phyloP scores from a whole-genome alignment of 1,284 basidiomycete genomes.

The Wolfiporia cocos region DNA sequence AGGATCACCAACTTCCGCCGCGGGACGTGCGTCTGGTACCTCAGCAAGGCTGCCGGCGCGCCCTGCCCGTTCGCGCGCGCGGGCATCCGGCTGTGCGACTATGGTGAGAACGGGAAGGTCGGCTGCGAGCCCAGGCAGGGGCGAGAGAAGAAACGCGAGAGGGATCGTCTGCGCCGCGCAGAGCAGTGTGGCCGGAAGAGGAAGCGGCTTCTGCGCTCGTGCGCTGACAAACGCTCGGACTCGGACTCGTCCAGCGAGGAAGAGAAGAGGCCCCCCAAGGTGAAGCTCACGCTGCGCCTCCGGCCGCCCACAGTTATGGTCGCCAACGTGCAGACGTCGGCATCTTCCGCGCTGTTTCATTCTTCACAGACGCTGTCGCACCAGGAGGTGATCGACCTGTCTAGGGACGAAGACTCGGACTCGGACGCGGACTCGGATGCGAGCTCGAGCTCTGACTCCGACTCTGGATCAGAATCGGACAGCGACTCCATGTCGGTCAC shows the following conservation, averaged over 20 bases:
- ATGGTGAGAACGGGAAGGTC: slow-evolving; percentile 43
- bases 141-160: slow-evolving; percentile 35
- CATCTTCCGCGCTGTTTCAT: slow-evolving; percentile 12
- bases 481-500: slow-evolving; percentile 23
- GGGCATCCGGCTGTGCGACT: slow-evolving; percentile 66
- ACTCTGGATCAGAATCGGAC: slow-evolving; percentile 11
- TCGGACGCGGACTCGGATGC: slow-evolving; percentile 13
- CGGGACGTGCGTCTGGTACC: slow-evolving; percentile 75
- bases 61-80: slow-evolving; percentile 67
- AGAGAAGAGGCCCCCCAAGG: slow-evolving; percentile 50
- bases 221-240: slow-evolving; percentile 35
- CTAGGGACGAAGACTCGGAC: slow-evolving; percentile 28
- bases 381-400: slow-evolving; percentile 34
- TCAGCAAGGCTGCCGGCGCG: slow-evolving; percentile 64
- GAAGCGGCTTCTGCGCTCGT: slow-evolving; percentile 52
- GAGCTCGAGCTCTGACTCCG: slow-evolving; percentile 8
- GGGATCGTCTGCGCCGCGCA: slow-evolving; percentile 29
- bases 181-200: slow-evolving; percentile 61
- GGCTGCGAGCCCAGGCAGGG: slow-evolving; percentile 18
- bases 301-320: slow-evolving; percentile 37
- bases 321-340: slow-evolving; percentile 19
- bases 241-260: slow-evolving; percentile 37
- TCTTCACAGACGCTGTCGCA: slow-evolving; percentile 17
- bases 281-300: slow-evolving; percentile 62
- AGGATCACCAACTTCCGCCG: slow-evolving; percentile 69